A percentile compares a stretch with the other conserved stretches of the same genome.
Evolutionary conservation across 2,329 filamentous ascomycete species (phyloP).

Genomic region (Colletotrichum sp.): DNA sequence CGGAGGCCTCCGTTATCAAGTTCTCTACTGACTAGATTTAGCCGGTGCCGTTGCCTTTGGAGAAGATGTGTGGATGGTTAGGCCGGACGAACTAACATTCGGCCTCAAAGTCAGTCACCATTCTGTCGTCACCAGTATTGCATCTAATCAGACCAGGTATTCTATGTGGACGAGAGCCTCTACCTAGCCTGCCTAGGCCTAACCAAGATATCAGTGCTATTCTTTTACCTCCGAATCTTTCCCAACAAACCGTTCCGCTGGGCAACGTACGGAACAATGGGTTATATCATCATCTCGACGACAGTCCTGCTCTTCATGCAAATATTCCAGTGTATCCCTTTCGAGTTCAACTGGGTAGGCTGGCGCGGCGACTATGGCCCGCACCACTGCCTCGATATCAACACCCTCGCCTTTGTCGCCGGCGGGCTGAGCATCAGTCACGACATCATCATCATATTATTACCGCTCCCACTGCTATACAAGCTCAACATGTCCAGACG

Average conservation of each 20-base stretch:
- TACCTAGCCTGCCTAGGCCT: constrained; percentile 35
- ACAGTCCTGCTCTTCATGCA: constrained; percentile 34
- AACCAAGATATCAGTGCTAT: constrained; percentile 36
- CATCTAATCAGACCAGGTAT: constrained; percentile 22
- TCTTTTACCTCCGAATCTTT: constrained; percentile 38
- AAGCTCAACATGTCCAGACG: constrained; percentile 31
- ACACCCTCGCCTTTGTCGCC: constrained; percentile 32
- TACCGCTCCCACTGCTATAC: constrained; percentile 37
- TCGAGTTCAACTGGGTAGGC: constrained; percentile 35
- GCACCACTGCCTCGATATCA: constrained; percentile 36
- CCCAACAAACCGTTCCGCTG: constrained; percentile 30
- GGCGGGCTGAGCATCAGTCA: constrained; percentile 37
- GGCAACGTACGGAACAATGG: constrained; percentile 27
- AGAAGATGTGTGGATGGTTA: constrained; percentile 42
- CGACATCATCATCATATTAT: constrained; percentile 36
- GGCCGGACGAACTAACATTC: constrained; percentile 27
- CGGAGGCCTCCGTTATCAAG: neutral
- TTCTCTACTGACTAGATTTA: neutral
- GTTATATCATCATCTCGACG: constrained; percentile 29
- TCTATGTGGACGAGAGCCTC: constrained; percentile 34
- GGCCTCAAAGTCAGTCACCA: constrained; percentile 30
- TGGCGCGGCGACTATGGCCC: constrained; percentile 32
- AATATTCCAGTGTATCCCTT: constrained; percentile 41
- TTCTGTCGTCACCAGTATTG: too few species aligned
- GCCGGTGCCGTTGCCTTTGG: constrained; percentile 35